These are phyloP conservation scores for Coemansia sp. DNA, from an alignment of 192 early-diverging fungal genomes.

Conservation along the genomic window DNA sequence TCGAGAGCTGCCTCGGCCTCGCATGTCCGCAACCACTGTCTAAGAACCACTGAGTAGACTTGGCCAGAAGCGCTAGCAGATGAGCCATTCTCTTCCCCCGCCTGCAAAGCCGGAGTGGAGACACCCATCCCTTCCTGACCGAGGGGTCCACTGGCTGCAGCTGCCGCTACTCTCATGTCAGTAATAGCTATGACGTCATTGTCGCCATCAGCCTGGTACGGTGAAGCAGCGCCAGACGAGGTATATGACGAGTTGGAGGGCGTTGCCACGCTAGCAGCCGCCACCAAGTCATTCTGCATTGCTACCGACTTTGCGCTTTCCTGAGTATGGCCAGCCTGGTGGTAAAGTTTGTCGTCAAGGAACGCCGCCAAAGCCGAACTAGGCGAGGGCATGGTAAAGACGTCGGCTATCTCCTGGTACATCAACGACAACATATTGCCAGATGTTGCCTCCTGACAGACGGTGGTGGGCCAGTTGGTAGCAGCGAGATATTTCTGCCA, in stretches of 20 bases:
- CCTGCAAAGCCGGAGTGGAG: not conserved
- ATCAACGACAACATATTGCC: not conserved
- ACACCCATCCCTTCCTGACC: not conserved
- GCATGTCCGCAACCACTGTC: slow-evolving; percentile 35
- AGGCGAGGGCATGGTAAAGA: slow-evolving; percentile 4
- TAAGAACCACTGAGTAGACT: slow-evolving; percentile 16
- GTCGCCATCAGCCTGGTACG: not conserved
- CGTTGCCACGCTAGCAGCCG: slow-evolving; percentile 8
- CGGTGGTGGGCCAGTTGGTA: not conserved
- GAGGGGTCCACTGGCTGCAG: not conserved
- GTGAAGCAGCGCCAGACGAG: slow-evolving; percentile 19
- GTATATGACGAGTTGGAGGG: slow-evolving; percentile 3
- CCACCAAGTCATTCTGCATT: not conserved
- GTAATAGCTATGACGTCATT: slow-evolving; percentile 22
- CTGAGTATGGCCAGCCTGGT: not conserved
- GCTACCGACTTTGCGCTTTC: too few relatives aligned
- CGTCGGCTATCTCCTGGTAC: slow-evolving; percentile 3
- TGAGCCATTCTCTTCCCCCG: not conserved
- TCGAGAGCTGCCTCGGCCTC: slow-evolving; percentile 14
- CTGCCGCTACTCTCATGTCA: slow-evolving; percentile 22
- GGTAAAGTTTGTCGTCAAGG: not conserved
- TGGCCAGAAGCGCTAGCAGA: not conserved
- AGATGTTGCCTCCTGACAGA: not conserved
- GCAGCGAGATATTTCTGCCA: not conserved
- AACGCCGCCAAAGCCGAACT: not conserved